Conservation (phyloP, 2,329 filamentous ascomycete genomes). For the Metarhizium anisopliae region DNA sequence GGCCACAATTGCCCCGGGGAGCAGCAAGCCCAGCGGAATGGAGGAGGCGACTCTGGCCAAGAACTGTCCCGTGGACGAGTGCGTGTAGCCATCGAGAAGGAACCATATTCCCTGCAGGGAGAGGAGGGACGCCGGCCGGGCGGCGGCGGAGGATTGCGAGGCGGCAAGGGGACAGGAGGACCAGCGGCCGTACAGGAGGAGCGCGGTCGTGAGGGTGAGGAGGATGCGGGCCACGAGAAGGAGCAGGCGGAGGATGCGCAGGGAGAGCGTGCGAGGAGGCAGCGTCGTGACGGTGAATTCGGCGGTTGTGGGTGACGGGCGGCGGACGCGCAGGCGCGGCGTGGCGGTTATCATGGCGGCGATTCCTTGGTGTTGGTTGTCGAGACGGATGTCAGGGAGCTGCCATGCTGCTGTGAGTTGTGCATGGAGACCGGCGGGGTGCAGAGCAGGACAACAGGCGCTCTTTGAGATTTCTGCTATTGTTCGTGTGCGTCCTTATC, state of each 20-base stretch:
- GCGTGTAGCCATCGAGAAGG: constrained; percentile 16
- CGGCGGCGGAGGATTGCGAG: constrained; percentile 8
- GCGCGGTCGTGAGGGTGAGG: constrained; percentile 31
- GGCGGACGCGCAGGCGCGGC: constrained; percentile 52
- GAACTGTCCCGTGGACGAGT: constrained; percentile 23
- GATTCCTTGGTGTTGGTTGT: background rate
- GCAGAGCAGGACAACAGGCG: background rate
- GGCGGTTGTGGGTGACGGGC: constrained; percentile 79
- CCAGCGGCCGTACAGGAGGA: constrained; percentile 43
- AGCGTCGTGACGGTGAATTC: constrained; percentile 86
- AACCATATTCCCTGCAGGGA: constrained; percentile 17
- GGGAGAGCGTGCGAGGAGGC: constrained; percentile 40
- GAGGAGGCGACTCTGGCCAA: constrained; percentile 21
- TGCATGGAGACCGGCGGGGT: background rate
- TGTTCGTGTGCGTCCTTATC: background rate
- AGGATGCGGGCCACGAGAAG: constrained; percentile 35
- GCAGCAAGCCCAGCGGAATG: constrained; percentile 30
- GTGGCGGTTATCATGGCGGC: constrained; percentile 46
- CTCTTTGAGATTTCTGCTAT: background rate
- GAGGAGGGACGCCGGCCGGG: constrained; percentile 9
- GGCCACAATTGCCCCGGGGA: constrained; percentile 25
- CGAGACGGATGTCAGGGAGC: background rate
- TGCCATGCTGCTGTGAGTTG: background rate
- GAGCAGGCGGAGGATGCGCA: constrained; percentile 35
- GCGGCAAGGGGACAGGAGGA: constrained; percentile 21